Percentiles rank a stretch among this genome's conserved stretches.
phyloP scores from a whole-genome alignment of 1,139 yeast genomes.

The Suhomyces ambrosiae region DNA sequence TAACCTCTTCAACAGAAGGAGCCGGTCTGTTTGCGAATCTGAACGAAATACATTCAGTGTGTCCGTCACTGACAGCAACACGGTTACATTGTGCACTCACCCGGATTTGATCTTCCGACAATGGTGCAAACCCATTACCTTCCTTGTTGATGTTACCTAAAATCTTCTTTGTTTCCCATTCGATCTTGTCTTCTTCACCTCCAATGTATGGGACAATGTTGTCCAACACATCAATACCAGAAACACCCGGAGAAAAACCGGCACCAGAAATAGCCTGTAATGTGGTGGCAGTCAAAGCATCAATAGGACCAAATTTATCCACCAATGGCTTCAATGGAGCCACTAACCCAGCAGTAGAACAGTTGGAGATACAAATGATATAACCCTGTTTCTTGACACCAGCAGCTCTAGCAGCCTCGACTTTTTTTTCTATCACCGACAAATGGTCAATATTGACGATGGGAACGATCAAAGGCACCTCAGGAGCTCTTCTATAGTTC shows the following conservation, averaged over 20 bases:
- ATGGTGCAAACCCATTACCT: slow-evolving; percentile 59
- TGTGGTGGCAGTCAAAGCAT: slow-evolving; percentile 84
- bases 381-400: slow-evolving; percentile 70
- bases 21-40: slow-evolving; percentile 80
- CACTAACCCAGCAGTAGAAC: slow-evolving; percentile 97
- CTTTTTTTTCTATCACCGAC: slow-evolving; percentile 66
- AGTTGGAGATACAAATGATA: slow-evolving; percentile 92
- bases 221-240: slow-evolving; percentile 92
- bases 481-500: slow-evolving; percentile 85
- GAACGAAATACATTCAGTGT: slow-evolving; percentile 90
- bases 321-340: slow-evolving; percentile 94
- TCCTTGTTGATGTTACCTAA: slow-evolving; percentile 63
- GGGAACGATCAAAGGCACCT: slow-evolving; percentile 93
- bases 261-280: slow-evolving; percentile 98
- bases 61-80: slow-evolving; percentile 97
- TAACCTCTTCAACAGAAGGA: slow-evolving; percentile 81
- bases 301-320: slow-evolving; percentile 86
- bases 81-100: slow-evolving; percentile 97
- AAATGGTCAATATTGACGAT: slow-evolving; percentile 95
- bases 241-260: slow-evolving; percentile 97
- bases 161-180: slow-evolving; percentile 97
- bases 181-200: slow-evolving; percentile 98
- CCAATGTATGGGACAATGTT: slow-evolving; percentile 92
- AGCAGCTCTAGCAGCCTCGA: slow-evolving; percentile 52
- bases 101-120: slow-evolving; percentile 70